These are phyloP conservation scores for Chlamydomonas sp. DNA, from an alignment of 139 green algal species.

Conservation along the genomic window DNA sequence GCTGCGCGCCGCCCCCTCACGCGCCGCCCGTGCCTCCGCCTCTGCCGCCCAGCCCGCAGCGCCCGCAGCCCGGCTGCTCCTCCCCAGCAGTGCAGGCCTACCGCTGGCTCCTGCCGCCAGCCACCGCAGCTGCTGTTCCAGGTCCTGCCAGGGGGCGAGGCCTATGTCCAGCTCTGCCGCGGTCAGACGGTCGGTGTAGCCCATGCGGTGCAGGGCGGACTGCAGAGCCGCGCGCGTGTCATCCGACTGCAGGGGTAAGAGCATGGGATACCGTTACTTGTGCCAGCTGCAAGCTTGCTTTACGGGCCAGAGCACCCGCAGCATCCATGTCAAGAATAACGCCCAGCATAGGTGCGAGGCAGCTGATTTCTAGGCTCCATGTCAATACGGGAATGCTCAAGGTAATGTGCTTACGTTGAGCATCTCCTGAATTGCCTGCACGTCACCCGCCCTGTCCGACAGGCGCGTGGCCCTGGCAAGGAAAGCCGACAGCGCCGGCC, in stretches of 20 bases:
- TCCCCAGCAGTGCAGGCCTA: background rate
- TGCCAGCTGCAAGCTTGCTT: too few relatives aligned
- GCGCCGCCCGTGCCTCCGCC: constrained; percentile 2
- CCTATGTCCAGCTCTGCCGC: constrained; percentile 23
- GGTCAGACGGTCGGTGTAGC: constrained; percentile 31
- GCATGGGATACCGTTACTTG: too few relatives aligned
- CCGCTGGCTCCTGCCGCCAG: background rate
- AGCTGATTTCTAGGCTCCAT: too few relatives aligned
- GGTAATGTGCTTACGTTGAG: background rate
- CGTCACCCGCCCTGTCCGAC: constrained; percentile 3
- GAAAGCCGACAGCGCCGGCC: constrained; percentile 25
- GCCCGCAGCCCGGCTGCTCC: constrained; percentile 23
- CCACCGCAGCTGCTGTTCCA: constrained; percentile 18
- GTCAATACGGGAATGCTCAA: too few relatives aligned
- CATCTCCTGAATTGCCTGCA: background rate
- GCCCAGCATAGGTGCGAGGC: too few relatives aligned
- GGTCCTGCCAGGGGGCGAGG: background rate
- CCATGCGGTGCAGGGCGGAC: constrained; percentile 21
- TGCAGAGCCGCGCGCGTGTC: background rate
- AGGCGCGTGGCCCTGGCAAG: constrained; percentile 21
- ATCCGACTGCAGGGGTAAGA: background rate
- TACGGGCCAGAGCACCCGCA: too few relatives aligned
- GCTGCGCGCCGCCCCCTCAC: background rate
- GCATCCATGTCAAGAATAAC: too few relatives aligned
- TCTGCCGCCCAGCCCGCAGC: constrained; percentile 9